phyloP scores from a whole-genome alignment of 2,329 filamentous ascomycete genomes.

The Arthrobotrys sphaeroides region DNA sequence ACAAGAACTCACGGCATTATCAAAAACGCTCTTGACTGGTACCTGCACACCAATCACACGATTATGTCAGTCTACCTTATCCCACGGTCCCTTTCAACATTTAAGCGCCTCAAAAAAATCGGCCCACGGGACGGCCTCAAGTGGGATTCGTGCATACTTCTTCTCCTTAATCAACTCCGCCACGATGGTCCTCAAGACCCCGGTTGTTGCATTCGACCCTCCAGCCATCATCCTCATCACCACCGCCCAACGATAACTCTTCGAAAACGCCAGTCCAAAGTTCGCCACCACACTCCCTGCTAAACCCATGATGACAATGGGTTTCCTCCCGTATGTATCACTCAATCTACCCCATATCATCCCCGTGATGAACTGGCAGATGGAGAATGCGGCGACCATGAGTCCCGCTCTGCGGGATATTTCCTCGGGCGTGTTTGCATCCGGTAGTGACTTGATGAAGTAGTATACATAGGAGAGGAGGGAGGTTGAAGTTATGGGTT shows the following conservation, averaged over 20 bases:
- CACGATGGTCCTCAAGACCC: slow-evolving; percentile 79
- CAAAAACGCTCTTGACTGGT: slow-evolving; percentile 61
- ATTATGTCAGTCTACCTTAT: neutral
- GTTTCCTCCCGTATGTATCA: slow-evolving; percentile 75
- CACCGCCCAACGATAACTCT: slow-evolving; percentile 70
- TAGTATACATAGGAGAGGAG: slow-evolving; percentile 85
- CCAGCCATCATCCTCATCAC: slow-evolving; percentile 75
- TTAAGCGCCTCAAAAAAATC: neutral
- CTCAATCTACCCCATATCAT: slow-evolving; percentile 82
- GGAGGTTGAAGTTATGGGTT: slow-evolving; percentile 82
- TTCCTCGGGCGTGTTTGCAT: slow-evolving; percentile 65
- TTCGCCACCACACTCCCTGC: slow-evolving; percentile 73
- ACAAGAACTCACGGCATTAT: slow-evolving; percentile 60
- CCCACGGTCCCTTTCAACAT: neutral
- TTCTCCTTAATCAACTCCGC: slow-evolving; percentile 76
- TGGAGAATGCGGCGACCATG: slow-evolving; percentile 80
- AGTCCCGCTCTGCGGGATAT: slow-evolving; percentile 82
- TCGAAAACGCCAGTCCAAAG: slow-evolving; percentile 75
- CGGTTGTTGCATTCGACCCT: slow-evolving; percentile 75
- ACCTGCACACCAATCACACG: slow-evolving; percentile 17
- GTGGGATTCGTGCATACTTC: slow-evolving; percentile 65
- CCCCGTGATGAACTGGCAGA: slow-evolving; percentile 82
- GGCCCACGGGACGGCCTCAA: neutral
- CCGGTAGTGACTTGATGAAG: slow-evolving; percentile 79
- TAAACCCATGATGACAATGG: slow-evolving; percentile 79